These are phyloP conservation scores for Sporothrix schenckii DNA, from an alignment of 2,329 filamentous ascomycete species.

Conservation along the genomic window DNA sequence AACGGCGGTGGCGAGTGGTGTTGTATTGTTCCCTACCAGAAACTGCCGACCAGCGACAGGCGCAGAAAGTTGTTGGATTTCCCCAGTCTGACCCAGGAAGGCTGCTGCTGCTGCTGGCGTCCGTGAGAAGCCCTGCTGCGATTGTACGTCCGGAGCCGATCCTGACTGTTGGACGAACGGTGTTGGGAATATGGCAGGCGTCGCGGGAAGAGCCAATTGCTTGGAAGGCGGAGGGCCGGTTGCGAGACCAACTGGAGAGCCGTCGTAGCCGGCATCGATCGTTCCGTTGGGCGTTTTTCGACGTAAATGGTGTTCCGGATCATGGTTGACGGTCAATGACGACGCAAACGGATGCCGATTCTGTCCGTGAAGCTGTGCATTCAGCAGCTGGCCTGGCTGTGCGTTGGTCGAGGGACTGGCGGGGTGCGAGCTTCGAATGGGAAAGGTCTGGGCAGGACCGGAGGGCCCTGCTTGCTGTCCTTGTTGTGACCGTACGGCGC, in stretches of 20 bases:
- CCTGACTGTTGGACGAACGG: constrained; percentile 37
- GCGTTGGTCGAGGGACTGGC: constrained; percentile 38
- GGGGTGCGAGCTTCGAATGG: constrained; percentile 46
- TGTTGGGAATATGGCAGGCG: constrained; percentile 45
- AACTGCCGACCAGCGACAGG: neutral
- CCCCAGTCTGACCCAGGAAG: neutral
- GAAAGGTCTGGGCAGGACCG: constrained; percentile 42
- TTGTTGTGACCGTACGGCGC: constrained; percentile 27
- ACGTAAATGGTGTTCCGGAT: constrained; percentile 74
- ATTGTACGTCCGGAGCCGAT: neutral
- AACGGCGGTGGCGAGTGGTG: constrained; percentile 26
- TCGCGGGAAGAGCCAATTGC: constrained; percentile 74
- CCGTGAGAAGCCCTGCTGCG: neutral
- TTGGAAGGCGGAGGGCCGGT: constrained; percentile 77
- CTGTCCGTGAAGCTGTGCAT: constrained; percentile 38
- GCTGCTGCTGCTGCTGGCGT: neutral
- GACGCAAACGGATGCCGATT: constrained; percentile 12
- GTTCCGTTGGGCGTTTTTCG: constrained; percentile 96
- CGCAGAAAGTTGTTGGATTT: neutral
- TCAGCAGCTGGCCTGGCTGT: constrained; percentile 21
- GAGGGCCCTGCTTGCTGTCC: neutral
- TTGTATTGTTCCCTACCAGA: neutral
- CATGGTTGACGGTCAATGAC: constrained; percentile 38
- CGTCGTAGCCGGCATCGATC: constrained; percentile 88
- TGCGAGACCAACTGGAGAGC: constrained; percentile 71